These are phyloP conservation scores for Ogataea glucozyma DNA, from an alignment of 805 yeast genomes.

Conservation along the genomic window DNA sequence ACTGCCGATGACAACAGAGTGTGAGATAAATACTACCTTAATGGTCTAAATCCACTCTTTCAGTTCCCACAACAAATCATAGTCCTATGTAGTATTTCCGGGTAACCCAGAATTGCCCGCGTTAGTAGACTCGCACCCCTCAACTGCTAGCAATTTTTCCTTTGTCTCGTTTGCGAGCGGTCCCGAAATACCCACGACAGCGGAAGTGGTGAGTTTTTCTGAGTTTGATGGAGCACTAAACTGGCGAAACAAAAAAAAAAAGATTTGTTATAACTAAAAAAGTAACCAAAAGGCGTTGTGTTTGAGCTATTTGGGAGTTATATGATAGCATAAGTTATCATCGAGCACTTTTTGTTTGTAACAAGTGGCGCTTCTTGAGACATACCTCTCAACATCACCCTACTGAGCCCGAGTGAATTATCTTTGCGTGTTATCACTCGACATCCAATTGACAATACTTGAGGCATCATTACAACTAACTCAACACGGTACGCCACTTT, in stretches of 20 bases:
- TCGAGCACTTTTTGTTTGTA: neutral
- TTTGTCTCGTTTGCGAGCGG: no score
- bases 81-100: no score
- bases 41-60: no score
- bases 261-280: neutral
- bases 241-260: conserved; percentile 6
- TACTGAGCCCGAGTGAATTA: neutral
- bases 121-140: no score
- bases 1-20: no score
- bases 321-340: neutral
- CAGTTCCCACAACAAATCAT: no score
- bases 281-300: neutral
- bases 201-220: neutral
- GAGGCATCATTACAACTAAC: neutral
- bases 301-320: neutral
- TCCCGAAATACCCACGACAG: no score
- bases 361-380: neutral
- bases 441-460: neutral
- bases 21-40: no score
- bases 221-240: conserved; percentile 2
- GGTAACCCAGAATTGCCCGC: conserved; percentile 2
- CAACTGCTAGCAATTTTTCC: no score
- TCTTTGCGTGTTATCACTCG: conserved; percentile 2
- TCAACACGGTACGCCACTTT: no score
- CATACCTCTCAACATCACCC: neutral